These are phyloP conservation scores for Hysterium pulicare DNA, from an alignment of 2,329 filamentous ascomycete species.

Conservation along the genomic window DNA sequence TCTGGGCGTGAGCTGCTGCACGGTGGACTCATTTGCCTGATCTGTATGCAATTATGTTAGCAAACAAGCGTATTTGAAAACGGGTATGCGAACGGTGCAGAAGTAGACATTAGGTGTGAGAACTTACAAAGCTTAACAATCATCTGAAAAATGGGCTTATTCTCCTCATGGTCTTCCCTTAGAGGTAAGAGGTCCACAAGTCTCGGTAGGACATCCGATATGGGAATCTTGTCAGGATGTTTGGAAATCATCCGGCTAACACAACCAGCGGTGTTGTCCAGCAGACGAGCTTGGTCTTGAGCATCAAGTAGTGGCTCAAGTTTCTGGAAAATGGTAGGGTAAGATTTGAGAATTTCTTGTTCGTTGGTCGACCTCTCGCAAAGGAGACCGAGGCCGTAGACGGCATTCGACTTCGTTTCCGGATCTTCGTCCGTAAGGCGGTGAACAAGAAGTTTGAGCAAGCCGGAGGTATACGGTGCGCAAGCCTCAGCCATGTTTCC, in stretches of 20 bases:
- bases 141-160: conserved; percentile 88
- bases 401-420: conserved; percentile 92
- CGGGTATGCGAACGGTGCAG: not conserved
- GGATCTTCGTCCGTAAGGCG: conserved; percentile 84
- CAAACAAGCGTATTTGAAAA: conserved; percentile 6
- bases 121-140: conserved; percentile 77
- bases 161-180: conserved; percentile 94
- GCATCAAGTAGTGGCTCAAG: conserved; percentile 80
- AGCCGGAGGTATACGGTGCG: conserved; percentile 71
- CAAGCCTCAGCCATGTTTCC: conserved; percentile 79
- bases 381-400: conserved; percentile 84
- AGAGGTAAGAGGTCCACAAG: conserved; percentile 78
- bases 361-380: conserved; percentile 75
- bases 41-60: conserved; percentile 42
- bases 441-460: conserved; percentile 79
- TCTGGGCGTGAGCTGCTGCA: conserved; percentile 66
- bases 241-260: conserved; percentile 88
- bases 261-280: conserved; percentile 92
- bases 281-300: conserved; percentile 73
- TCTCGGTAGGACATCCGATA: conserved; percentile 76
- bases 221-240: conserved; percentile 77
- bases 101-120: conserved; percentile 17
- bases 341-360: conserved; percentile 70
- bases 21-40: conserved; percentile 64
- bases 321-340: conserved; percentile 74